A percentile compares a stretch with the other conserved stretches of the same genome.
Conservation (phyloP, 2,329 filamentous ascomycete genomes). For the Arthrobotrys sphaeroides region DNA sequence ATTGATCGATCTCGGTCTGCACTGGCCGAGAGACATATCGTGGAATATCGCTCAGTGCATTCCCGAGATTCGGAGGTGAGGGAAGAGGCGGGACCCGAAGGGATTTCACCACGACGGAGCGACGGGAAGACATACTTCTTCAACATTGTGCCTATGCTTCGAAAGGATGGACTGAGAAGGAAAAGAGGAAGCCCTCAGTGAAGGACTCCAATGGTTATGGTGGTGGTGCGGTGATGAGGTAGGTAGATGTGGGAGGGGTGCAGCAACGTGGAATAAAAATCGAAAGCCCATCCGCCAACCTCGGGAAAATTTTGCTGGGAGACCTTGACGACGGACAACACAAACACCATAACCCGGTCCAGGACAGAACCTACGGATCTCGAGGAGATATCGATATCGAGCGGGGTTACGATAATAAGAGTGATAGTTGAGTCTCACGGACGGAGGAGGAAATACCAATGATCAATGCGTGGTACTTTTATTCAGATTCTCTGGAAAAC, state of each 20-base stretch:
- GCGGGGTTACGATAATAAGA: no score
- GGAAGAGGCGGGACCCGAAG: not conserved
- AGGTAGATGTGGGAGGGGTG: conserved; percentile 55
- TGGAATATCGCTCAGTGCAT: conserved; percentile 21
- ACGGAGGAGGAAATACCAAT: not conserved
- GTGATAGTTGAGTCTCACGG: not conserved
- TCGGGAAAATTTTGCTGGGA: conserved; percentile 63
- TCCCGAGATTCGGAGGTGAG: conserved; percentile 34
- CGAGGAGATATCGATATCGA: no score
- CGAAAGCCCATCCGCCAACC: conserved; percentile 20
- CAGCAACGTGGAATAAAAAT: conserved; percentile 29
- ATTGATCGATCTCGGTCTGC: conserved; percentile 1
- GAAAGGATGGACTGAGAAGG: conserved; percentile 58
- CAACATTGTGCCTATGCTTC: conserved; percentile 69
- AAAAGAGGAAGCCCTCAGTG: conserved; percentile 60
- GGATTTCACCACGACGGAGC: conserved; percentile 1
- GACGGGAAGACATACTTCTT: conserved; percentile 66
- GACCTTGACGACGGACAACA: conserved; percentile 52
- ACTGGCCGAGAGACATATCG: conserved; percentile 2
- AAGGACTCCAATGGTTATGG: conserved; percentile 57
- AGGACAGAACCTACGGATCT: not conserved
- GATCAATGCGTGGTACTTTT: conserved; percentile 13
- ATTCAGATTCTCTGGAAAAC: conserved; percentile 2
- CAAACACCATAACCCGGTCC: conserved; percentile 32
- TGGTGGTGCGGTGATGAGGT: conserved; percentile 55